Conservation (phyloP, 2,329 filamentous ascomycete genomes). For the Pseudogymnoascus sp. region DNA sequence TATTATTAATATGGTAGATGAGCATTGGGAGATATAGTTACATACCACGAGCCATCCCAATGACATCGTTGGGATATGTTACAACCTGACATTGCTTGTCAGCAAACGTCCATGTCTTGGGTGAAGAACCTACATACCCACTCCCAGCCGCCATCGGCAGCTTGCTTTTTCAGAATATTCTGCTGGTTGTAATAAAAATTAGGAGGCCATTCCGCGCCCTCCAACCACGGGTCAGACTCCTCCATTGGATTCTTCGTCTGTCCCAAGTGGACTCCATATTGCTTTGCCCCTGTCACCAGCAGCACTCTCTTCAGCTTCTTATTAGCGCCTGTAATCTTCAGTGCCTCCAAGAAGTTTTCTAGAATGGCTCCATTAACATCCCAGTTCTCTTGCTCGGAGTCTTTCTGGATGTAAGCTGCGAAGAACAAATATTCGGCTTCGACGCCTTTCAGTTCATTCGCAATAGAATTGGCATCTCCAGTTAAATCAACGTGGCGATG, state of each 20-base stretch:
- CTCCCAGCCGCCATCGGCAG: background rate
- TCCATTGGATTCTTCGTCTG: slow-evolving; percentile 38
- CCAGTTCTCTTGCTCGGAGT: slow-evolving; percentile 26
- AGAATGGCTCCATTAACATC: slow-evolving; percentile 36
- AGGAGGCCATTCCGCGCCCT: slow-evolving; percentile 27
- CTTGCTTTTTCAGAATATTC: slow-evolving; percentile 30
- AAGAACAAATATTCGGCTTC: slow-evolving; percentile 31
- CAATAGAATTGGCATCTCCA: slow-evolving; percentile 25
- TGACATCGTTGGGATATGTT: slow-evolving; percentile 38
- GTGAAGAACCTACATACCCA: background rate
- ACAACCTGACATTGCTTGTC: slow-evolving; percentile 33
- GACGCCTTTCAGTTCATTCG: slow-evolving; percentile 25
- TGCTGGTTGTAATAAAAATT: slow-evolving; percentile 48
- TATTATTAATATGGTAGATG: background rate
- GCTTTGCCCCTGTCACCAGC: slow-evolving; percentile 41
- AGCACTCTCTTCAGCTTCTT: slow-evolving; percentile 39
- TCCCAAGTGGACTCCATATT: slow-evolving; percentile 46
- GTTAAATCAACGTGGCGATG: slow-evolving; percentile 29
- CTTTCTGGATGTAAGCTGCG: slow-evolving; percentile 29
- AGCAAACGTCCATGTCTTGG: background rate
- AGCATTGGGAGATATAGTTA: slow-evolving; percentile 16
- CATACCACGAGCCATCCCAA: slow-evolving; percentile 30
- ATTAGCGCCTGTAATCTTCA: slow-evolving; percentile 34
- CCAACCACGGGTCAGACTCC: slow-evolving; percentile 39
- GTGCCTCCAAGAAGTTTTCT: slow-evolving; percentile 38